phyloP scores from a whole-genome alignment of 805 yeast genomes.

The Yamadazyma laniorum region DNA sequence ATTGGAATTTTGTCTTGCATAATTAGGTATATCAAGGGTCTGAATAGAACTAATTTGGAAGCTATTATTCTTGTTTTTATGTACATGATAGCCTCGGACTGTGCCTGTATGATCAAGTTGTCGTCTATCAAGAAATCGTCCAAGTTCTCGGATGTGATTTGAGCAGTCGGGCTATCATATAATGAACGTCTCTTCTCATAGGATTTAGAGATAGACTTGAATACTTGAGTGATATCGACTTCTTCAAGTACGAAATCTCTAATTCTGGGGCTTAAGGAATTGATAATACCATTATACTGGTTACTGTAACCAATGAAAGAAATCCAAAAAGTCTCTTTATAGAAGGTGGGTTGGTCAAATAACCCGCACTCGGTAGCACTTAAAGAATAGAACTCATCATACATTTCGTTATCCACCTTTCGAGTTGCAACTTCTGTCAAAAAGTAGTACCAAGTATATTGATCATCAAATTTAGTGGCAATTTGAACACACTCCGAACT shows the following conservation, averaged over 20 bases:
- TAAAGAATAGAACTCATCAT: constrained; percentile 28
- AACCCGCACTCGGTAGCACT: constrained; percentile 9
- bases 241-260: constrained; percentile 33
- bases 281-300: constrained; percentile 38
- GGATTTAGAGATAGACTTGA: constrained; percentile 24
- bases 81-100: constrained; percentile 37
- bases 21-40: constrained; percentile 35
- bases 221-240: constrained; percentile 29
- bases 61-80: constrained; percentile 36
- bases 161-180: constrained; percentile 5
- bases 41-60: constrained; percentile 31
- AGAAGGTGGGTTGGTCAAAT: constrained; percentile 28
- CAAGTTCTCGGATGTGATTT: constrained; percentile 19
- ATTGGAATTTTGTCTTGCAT: constrained; percentile 28
- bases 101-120: constrained; percentile 30
- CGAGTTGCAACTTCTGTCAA: constrained; percentile 40
- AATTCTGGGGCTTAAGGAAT: constrained; percentile 34
- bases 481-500: constrained; percentile 23
- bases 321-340: constrained; percentile 22
- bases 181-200: constrained; percentile 17
- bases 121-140: constrained; percentile 36
- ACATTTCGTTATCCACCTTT: constrained; percentile 37
- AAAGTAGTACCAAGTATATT: constrained; percentile 38
- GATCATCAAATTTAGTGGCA: constrained; percentile 25
- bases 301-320: constrained; percentile 30